Evolutionary conservation across 2,329 filamentous ascomycete species (phyloP).

Genomic region (Beauveria caledonica): DNA sequence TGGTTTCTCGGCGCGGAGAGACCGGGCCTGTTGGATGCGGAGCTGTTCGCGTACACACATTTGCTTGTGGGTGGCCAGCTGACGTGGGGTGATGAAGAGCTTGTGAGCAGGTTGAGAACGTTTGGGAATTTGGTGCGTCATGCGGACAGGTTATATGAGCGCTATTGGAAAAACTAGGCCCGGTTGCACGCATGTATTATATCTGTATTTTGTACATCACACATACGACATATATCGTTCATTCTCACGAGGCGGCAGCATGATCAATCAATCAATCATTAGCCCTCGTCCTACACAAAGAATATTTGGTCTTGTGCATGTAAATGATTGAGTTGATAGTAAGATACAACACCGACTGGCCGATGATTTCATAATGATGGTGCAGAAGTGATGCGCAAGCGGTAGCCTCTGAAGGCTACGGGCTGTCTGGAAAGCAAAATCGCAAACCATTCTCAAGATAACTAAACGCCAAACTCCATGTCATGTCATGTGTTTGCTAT

Average conservation of each 20-base stretch:
- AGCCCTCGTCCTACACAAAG: neutral
- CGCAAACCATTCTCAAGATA: neutral
- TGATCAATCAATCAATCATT: neutral
- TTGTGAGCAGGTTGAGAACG: constrained; percentile 48
- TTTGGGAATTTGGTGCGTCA: constrained; percentile 53
- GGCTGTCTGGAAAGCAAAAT: neutral
- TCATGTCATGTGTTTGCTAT: neutral
- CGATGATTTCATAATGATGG: neutral
- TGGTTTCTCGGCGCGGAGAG: constrained; percentile 42
- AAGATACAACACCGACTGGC: neutral
- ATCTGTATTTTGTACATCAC: neutral
- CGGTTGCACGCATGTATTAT: neutral
- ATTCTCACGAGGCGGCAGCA: neutral
- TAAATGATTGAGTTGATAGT: neutral
- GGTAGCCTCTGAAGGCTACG: neutral
- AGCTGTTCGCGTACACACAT: constrained; percentile 83
- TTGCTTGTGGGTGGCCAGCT: constrained; percentile 60
- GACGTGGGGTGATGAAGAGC: constrained; percentile 54
- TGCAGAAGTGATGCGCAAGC: neutral
- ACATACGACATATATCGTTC: neutral
- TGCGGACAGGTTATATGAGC: constrained; percentile 28
- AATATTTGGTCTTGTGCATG: neutral
- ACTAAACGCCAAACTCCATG: constrained; percentile 1
- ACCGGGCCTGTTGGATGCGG: constrained; percentile 77
- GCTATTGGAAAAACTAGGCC: constrained; percentile 15